phyloP scores from a whole-genome alignment of 1,284 basidiomycete species.

The Takashimella tepidaria region DNA sequence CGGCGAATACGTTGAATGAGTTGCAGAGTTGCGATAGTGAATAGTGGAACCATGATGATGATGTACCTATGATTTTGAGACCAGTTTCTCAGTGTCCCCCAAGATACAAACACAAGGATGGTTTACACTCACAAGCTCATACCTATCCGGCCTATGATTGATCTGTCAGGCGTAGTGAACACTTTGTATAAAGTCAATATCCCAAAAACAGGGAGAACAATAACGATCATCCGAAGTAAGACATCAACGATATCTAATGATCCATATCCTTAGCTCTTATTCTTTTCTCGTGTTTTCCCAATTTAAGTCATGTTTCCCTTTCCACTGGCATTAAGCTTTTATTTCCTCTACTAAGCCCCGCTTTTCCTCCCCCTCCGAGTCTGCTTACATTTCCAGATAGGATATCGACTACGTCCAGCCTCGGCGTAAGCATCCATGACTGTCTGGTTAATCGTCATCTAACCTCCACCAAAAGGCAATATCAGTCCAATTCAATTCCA shows the following conservation, averaged over 20 bases:
- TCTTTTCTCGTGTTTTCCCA: not conserved
- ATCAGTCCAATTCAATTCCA: too few species aligned
- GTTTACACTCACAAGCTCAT: not conserved
- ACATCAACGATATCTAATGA: not conserved
- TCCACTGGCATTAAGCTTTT: too few species aligned
- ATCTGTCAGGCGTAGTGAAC: not conserved
- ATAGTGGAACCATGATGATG: not conserved
- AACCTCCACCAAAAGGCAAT: too few species aligned
- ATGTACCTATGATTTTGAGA: not conserved
- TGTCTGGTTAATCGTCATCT: too few species aligned
- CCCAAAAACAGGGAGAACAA: not conserved
- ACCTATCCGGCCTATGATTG: not conserved
- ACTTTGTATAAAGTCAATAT: not conserved
- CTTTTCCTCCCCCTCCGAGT: too few species aligned
- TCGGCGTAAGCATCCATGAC: not conserved
- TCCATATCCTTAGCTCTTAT: not conserved
- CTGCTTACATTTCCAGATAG: not conserved
- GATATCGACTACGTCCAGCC: not conserved
- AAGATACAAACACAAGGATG: not conserved
- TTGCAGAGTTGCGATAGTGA: not conserved
- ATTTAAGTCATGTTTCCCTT: too few species aligned
- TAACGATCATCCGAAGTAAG: not conserved
- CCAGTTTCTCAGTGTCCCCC: too few species aligned
- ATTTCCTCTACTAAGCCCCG: too few species aligned
- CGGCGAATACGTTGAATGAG: not conserved